Conservation (phyloP, 768 basidiomycete genomes). For the Leccinum subgranulosum region DNA sequence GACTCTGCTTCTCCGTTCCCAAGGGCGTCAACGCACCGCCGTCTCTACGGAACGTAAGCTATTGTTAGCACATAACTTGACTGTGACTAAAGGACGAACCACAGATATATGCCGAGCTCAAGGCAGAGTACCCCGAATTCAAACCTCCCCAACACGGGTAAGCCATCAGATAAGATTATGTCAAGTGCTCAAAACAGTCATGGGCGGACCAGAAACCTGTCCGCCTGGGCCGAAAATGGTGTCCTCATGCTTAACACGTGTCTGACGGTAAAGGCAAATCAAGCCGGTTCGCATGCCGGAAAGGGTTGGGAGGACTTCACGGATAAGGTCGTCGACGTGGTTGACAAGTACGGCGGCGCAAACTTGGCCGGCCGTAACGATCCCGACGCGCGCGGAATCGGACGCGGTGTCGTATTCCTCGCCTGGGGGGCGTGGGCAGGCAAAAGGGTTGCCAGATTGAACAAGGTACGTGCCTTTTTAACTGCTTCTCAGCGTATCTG, state of each 20-base stretch:
- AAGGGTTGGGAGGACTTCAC: conserved; percentile 94
- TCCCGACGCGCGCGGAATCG: conserved; percentile 45
- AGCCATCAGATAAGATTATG: conserved; percentile 29
- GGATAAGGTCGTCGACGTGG: conserved; percentile 72
- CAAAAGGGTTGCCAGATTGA: conserved; percentile 75
- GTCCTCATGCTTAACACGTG: conserved; percentile 93
- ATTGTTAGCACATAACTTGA: conserved; percentile 1
- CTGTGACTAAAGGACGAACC: conserved; percentile 12
- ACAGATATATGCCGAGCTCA: conserved; percentile 87
- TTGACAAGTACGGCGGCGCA: conserved; percentile 74
- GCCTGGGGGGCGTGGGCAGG: conserved; percentile 89
- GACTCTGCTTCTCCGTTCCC: conserved; percentile 89
- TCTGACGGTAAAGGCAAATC: conserved; percentile 75
- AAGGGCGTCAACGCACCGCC: conserved; percentile 72
- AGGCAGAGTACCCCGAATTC: conserved; percentile 78
- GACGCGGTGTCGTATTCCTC: conserved; percentile 80
- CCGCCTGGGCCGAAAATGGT: conserved; percentile 78
- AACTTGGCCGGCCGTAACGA: conserved; percentile 45
- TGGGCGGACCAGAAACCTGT: conserved; percentile 58
- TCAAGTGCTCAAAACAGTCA: conserved; percentile 3
- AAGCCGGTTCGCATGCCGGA: conserved; percentile 78
- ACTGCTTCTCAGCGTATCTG: conserved; percentile 10
- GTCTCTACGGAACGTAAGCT: conserved; percentile 73
- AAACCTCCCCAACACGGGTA: conserved; percentile 80
- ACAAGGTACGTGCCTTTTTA: conserved; percentile 48